Conservation (phyloP, 140 eudicot species). For the Stevia rebaudiana region DNA sequence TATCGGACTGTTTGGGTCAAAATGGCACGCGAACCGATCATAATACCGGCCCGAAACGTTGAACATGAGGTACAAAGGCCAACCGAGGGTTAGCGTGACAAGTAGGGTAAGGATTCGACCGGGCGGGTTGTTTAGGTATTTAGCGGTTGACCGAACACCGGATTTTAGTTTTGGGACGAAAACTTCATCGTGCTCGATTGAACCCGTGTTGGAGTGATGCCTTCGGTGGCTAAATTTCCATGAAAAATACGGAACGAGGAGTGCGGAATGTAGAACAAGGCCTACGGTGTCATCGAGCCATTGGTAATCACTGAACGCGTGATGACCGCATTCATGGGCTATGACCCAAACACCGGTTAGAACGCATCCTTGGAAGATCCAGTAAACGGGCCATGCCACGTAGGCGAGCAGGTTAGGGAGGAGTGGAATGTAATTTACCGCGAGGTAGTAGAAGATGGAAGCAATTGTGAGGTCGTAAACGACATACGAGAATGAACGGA, state of each 20-base stretch:
- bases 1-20: constrained; percentile 25
- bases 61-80: constrained; percentile 17
- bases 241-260: constrained; percentile 21
- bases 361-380: constrained; percentile 10
- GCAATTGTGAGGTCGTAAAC: constrained; percentile 6
- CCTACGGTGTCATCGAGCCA: constrained; percentile 23
- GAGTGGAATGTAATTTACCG: constrained; percentile 9
- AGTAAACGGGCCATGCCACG: constrained; percentile 24
- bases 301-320: constrained; percentile 21
- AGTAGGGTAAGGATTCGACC: constrained; percentile 21
- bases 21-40: constrained; percentile 19
- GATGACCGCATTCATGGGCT: constrained; percentile 28
- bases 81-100: constrained; percentile 21
- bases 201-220: constrained; percentile 29
- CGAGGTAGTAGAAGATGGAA: constrained; percentile 4
- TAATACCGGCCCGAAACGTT: constrained; percentile 13
- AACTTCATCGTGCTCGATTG: constrained; percentile 18
- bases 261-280: constrained; percentile 20
- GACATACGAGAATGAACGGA: constrained; percentile 20
- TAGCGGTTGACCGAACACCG: constrained; percentile 32
- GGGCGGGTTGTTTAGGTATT: constrained; percentile 35
- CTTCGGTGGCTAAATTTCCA: constrained; percentile 31
- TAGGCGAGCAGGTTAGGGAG: constrained; percentile 8
- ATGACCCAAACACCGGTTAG: constrained; percentile 26
- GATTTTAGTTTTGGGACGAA: constrained; percentile 22